Percentiles rank a stretch among this genome's conserved stretches.
phyloP scores from a whole-genome alignment of 352 stramenopile genomes.

The Phytopythium oedochilum region DNA sequence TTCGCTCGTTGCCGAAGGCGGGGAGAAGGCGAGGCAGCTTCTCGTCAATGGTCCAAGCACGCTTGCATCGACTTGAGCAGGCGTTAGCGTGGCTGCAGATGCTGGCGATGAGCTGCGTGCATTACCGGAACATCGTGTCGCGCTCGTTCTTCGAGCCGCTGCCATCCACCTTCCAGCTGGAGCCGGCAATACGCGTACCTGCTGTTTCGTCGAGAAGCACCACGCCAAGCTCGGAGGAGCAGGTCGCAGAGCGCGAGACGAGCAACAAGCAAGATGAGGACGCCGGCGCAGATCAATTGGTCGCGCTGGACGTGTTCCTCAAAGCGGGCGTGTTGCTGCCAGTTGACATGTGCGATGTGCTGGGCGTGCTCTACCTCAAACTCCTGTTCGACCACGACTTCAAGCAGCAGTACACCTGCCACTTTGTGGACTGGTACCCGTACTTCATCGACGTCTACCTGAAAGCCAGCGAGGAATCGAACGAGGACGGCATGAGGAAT shows the following conservation, averaged over 20 bases:
- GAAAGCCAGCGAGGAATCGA: constrained; percentile 57
- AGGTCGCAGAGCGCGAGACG: background rate
- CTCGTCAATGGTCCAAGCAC: constrained; percentile 36
- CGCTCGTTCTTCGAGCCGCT: constrained; percentile 52
- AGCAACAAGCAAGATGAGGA: constrained; percentile 13
- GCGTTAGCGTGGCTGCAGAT: constrained; percentile 65
- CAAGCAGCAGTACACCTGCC: constrained; percentile 77
- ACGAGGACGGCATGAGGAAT: constrained; percentile 70
- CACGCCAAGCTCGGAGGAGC: background rate
- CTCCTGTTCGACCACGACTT: constrained; percentile 77
- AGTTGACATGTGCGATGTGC: constrained; percentile 61
- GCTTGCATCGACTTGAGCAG: constrained; percentile 54
- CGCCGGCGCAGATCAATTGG: constrained; percentile 12
- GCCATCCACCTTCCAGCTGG: constrained; percentile 40
- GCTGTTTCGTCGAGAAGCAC: no score
- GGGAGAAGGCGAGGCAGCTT: constrained; percentile 34
- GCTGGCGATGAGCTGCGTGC: constrained; percentile 64
- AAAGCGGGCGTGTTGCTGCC: constrained; percentile 66
- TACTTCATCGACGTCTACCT: constrained; percentile 77
- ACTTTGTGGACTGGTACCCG: constrained; percentile 80
- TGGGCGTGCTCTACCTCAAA: constrained; percentile 81
- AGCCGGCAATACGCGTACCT: constrained; percentile 8
- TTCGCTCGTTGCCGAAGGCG: constrained; percentile 37
- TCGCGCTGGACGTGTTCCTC: constrained; percentile 67
- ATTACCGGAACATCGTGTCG: constrained; percentile 60